These are phyloP conservation scores for Punica granatum DNA, from an alignment of 345 rosid species.

Conservation along the genomic window DNA sequence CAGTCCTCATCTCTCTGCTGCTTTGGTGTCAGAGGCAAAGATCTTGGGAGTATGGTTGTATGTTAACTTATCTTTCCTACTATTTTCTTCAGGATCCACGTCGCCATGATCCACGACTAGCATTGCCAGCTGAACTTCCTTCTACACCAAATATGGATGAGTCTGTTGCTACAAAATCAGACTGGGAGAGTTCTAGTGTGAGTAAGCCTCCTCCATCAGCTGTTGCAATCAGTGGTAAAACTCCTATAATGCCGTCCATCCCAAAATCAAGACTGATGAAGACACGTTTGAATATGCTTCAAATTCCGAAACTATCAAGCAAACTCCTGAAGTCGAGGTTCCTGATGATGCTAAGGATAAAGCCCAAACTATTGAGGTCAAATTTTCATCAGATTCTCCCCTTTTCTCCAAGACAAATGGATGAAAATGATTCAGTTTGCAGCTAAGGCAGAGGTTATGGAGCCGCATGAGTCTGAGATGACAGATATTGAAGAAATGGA, in stretches of 20 bases:
- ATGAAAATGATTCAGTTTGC: constrained; percentile 42
- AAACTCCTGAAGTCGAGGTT: constrained; percentile 37
- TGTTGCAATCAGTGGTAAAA: constrained; percentile 29
- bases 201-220: constrained; percentile 40
- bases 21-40: background rate
- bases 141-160: constrained; percentile 40
- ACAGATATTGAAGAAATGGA: constrained; percentile 41
- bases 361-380: constrained; percentile 27
- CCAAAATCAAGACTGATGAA: constrained; percentile 31
- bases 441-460: constrained; percentile 36
- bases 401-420: constrained; percentile 33
- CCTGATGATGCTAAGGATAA: constrained; percentile 33
- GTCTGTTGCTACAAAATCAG: constrained; percentile 27
- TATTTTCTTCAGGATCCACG: constrained; percentile 83
- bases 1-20: background rate
- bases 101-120: constrained; percentile 84
- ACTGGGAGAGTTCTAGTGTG: constrained; percentile 41
- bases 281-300: constrained; percentile 34
- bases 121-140: constrained; percentile 37
- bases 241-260: constrained; percentile 24
- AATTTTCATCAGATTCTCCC: constrained; percentile 39
- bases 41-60: background rate
- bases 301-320: constrained; percentile 34
- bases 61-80: constrained; percentile 3
- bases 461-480: constrained; percentile 29